These are phyloP conservation scores for Adiantum capillusveneris DNA, from an alignment of 75 land plant genomes.

Conservation along the genomic window DNA sequence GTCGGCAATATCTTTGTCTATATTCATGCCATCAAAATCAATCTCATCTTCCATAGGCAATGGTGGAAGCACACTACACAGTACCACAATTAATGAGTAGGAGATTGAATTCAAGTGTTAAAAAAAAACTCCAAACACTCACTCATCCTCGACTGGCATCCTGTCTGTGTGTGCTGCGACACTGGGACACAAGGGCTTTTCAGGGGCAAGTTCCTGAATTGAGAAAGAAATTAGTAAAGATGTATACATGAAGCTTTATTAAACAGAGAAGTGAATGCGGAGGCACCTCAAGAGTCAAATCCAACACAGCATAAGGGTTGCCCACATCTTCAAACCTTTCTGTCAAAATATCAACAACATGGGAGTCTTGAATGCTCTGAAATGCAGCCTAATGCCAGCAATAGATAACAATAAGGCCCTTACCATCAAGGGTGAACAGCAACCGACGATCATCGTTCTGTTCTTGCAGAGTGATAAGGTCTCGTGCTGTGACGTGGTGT, in stretches of 20 bases:
- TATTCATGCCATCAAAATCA: conserved; percentile 17
- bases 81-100: background rate
- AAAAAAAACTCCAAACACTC: background rate
- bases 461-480: conserved; percentile 94
- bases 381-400: too few relatives aligned
- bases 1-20: background rate
- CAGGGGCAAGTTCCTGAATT: background rate
- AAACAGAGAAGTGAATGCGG: background rate
- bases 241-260: background rate
- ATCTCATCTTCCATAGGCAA: conserved; percentile 30
- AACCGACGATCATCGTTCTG: conserved; percentile 7
- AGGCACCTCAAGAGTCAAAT: conserved; percentile 8
- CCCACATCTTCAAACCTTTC: conserved; percentile 10
- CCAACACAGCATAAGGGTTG: conserved; percentile 6
- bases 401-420: too few relatives aligned
- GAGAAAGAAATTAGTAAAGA: background rate
- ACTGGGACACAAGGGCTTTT: background rate
- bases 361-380: too few relatives aligned
- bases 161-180: background rate
- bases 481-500: conserved; percentile 83
- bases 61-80: conserved; percentile 32
- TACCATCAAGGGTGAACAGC: conserved; percentile 15
- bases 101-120: background rate
- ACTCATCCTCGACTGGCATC: conserved; percentile 2
- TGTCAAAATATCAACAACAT: background rate